Percentiles rank a stretch among this genome's conserved stretches.
phyloP scores from a whole-genome alignment of 257 asterid species.

The Nyctanthes arbortristis region DNA sequence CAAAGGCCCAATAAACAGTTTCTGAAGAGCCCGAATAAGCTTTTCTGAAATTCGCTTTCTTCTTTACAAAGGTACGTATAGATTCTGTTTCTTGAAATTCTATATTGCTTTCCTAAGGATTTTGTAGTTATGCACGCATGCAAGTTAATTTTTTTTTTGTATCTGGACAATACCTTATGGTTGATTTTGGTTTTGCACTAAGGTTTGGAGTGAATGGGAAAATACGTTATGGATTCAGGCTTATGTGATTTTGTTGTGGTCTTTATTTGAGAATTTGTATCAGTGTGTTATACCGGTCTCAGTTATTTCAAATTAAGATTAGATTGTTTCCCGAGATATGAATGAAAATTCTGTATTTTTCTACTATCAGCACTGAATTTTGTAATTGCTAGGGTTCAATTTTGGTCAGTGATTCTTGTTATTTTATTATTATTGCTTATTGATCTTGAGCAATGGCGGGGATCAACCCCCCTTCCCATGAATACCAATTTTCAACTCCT shows the following conservation, averaged over 20 bases:
- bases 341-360: too few species aligned
- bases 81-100: not conserved
- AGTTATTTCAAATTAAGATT: too few species aligned
- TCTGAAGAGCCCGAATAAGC: not conserved
- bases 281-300: too few species aligned
- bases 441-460: too few species aligned
- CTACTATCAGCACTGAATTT: too few species aligned
- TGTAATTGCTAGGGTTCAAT: too few species aligned
- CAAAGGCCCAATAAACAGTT: not conserved
- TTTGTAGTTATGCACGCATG: not conserved
- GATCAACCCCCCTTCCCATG: too few species aligned
- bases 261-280: not conserved
- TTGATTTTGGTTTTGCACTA: not conserved
- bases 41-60: not conserved
- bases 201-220: not conserved
- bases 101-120: not conserved
- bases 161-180: not conserved
- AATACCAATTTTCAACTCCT: too few species aligned
- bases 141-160: not conserved
- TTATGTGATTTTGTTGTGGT: not conserved
- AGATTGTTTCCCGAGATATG: too few species aligned
- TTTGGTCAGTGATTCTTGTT: too few species aligned
- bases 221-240: not conserved
- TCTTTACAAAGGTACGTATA: not conserved
- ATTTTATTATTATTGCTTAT: too few species aligned